Evolutionary conservation across 2,329 filamentous ascomycete genomes (phyloP).

Genomic region (Neopestalotiopsis sp.): DNA sequence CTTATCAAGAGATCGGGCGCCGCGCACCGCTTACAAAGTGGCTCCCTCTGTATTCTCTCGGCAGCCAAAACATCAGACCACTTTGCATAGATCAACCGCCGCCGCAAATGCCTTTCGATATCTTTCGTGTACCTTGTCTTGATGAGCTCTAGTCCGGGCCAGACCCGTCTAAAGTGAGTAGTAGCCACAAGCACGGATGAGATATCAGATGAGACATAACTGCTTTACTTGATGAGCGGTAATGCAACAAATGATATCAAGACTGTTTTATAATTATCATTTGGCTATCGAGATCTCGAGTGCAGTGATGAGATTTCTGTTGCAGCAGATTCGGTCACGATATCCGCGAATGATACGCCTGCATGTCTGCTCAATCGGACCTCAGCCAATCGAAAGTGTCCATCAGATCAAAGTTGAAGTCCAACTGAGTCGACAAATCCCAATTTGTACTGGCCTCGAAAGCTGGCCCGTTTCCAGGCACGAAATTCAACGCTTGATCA

Average conservation of each 20-base stretch:
- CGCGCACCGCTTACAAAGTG: background rate
- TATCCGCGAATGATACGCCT: background rate
- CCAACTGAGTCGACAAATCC: conserved; percentile 37
- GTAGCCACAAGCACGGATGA: background rate
- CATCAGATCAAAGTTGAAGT: conserved; percentile 53
- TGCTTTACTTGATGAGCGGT: background rate
- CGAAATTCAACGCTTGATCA: conserved; percentile 52
- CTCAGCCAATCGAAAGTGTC: conserved; percentile 55
- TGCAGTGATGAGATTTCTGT: background rate
- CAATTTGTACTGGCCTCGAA: conserved; percentile 37
- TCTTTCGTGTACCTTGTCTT: background rate
- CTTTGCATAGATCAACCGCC: background rate
- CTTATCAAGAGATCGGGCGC: background rate
- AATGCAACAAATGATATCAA: background rate
- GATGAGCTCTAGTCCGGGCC: background rate
- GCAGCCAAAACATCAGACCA: background rate
- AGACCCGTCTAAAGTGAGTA: background rate
- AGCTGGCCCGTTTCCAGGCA: conserved; percentile 24
- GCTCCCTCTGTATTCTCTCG: background rate
- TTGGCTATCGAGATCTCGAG: background rate
- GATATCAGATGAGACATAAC: background rate
- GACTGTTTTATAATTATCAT: background rate
- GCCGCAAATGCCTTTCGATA: background rate
- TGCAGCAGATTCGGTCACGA: background rate
- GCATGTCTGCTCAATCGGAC: conserved; percentile 1